These are phyloP conservation scores for Salvia rosmarinus DNA, from an alignment of 257 asterid species.

Conservation along the genomic window DNA sequence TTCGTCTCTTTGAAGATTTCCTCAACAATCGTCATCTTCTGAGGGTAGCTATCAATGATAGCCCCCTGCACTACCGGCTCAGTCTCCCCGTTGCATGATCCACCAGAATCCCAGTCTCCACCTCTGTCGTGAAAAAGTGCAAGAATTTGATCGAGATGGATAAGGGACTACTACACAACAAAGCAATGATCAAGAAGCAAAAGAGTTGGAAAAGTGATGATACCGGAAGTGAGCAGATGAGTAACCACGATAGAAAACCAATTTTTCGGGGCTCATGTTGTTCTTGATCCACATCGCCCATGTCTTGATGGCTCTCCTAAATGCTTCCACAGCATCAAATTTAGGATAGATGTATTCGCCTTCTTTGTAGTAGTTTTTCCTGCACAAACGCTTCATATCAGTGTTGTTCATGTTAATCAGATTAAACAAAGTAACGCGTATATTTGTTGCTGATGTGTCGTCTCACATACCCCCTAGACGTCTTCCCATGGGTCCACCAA, in stretches of 20 bases:
- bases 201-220: constrained; percentile 3
- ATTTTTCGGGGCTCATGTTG: constrained; percentile 47
- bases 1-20: constrained; percentile 62
- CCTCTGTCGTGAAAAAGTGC: constrained; percentile 59
- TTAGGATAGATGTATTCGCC: constrained; percentile 66
- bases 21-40: constrained; percentile 79
- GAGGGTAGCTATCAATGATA: constrained; percentile 74
- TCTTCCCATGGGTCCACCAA: constrained; percentile 99
- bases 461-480: constrained; percentile 78
- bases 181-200: neutral
- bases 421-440: constrained; percentile 2
- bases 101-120: constrained; percentile 99
- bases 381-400: constrained; percentile 40
- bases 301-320: constrained; percentile 78
- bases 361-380: constrained; percentile 91
- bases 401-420: constrained; percentile 23
- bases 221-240: constrained; percentile 99
- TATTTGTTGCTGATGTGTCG: neutral
- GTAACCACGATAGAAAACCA: constrained; percentile 90
- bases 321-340: constrained; percentile 89
- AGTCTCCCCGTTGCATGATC: constrained; percentile 77
- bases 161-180: neutral
- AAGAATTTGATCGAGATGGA: neutral
- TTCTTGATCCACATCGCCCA: constrained; percentile 86
- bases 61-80: constrained; percentile 72